A percentile compares a stretch with the other conserved stretches of the same genome.
Conservation (phyloP, 805 yeast genomes). For the Candida germanica region DNA sequence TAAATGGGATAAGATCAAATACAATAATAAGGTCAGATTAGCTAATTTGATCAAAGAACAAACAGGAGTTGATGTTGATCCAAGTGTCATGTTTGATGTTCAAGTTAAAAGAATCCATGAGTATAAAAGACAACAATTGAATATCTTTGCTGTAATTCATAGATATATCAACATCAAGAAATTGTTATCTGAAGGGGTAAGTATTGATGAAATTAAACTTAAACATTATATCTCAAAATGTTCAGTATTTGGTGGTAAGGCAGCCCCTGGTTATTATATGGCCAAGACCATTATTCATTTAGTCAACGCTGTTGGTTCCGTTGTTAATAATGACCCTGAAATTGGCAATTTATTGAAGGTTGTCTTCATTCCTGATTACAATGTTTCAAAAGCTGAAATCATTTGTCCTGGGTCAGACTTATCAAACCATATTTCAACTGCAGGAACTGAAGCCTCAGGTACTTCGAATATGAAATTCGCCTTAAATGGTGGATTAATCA, state of each 20-base stretch:
- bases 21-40: conserved; percentile 62
- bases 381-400: conserved; percentile 90
- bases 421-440: conserved; percentile 92
- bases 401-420: conserved; percentile 88
- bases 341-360: conserved; percentile 78
- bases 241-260: conserved; percentile 86
- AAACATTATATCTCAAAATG: conserved; percentile 70
- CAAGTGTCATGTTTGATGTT: conserved; percentile 76
- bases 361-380: conserved; percentile 86
- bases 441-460: conserved; percentile 96
- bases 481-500: conserved; percentile 87
- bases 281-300: conserved; percentile 88
- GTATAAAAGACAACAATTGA: conserved; percentile 92
- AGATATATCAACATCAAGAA: conserved; percentile 76
- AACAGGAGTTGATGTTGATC: conserved; percentile 66
- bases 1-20: conserved; percentile 71
- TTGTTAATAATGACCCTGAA: conserved; percentile 74
- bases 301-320: conserved; percentile 76
- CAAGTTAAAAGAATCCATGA: conserved; percentile 96
- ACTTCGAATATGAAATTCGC: conserved; percentile 96
- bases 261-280: conserved; percentile 97
- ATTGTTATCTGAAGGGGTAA: conserved; percentile 48
- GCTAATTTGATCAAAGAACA: conserved; percentile 63
- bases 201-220: conserved; percentile 50
- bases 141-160: conserved; percentile 84